Conservation (phyloP, 2,329 filamentous ascomycete genomes). For the Sclerotinia glacialis region DNA sequence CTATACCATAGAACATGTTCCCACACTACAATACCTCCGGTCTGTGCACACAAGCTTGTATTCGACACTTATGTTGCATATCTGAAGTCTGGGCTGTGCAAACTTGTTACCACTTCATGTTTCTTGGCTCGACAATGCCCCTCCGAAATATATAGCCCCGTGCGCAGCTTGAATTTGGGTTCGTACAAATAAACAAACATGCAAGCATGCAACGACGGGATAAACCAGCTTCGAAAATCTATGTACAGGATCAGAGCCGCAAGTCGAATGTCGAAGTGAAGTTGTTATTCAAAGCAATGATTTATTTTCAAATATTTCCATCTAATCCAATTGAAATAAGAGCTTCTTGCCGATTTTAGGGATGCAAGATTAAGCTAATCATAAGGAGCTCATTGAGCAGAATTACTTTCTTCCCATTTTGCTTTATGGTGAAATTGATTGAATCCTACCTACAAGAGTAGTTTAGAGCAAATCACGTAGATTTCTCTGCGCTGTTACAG, state of each 20-base stretch:
- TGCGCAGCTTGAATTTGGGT: not conserved
- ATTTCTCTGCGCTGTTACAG: too few relatives aligned
- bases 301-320: too few relatives aligned
- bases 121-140: not conserved
- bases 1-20: not conserved
- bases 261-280: not conserved
- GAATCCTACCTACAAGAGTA: too few relatives aligned
- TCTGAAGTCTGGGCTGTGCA: conserved; percentile 2
- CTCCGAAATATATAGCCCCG: not conserved
- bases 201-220: not conserved
- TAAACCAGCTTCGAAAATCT: not conserved
- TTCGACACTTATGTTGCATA: not conserved
- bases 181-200: not conserved
- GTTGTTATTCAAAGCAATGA: not conserved
- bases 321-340: not conserved
- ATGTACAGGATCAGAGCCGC: not conserved
- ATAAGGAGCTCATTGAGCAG: not conserved
- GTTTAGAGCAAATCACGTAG: too few relatives aligned
- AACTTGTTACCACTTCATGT: not conserved
- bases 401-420: too few relatives aligned
- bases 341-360: not conserved
- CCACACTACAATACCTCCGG: too few relatives aligned
- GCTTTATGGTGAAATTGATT: too few relatives aligned
- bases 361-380: not conserved
- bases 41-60: not conserved